A percentile compares a stretch with the other conserved stretches of the same genome.
phyloP scores from a whole-genome alignment of 2,329 filamentous ascomycete genomes.

The Fusarium sp. region DNA sequence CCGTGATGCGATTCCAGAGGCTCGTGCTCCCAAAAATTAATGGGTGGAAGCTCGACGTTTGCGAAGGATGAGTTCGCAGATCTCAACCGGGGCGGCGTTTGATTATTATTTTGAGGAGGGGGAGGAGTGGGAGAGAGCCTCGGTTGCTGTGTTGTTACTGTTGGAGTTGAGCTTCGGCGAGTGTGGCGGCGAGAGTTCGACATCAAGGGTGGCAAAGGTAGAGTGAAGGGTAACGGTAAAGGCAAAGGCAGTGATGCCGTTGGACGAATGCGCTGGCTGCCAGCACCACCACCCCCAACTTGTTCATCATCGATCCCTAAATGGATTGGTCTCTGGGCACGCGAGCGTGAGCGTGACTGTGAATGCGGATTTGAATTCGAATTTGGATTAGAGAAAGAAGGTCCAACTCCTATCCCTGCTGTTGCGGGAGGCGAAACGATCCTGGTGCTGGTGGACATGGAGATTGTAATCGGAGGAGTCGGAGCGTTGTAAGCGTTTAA shows the following conservation, averaged over 20 bases:
- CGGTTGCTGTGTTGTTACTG: slow-evolving; percentile 34
- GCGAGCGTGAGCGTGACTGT: slow-evolving; percentile 19
- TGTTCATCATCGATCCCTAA: slow-evolving; percentile 17
- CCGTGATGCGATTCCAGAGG: slow-evolving; percentile 5
- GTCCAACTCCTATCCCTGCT: slow-evolving; percentile 24
- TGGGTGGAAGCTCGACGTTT: slow-evolving; percentile 15
- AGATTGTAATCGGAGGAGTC: slow-evolving; percentile 36
- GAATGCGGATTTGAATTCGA: neutral
- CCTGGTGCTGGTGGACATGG: slow-evolving; percentile 45
- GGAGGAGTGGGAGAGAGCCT: slow-evolving; percentile 15
- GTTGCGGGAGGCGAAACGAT: slow-evolving; percentile 34
- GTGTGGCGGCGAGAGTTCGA: slow-evolving; percentile 14
- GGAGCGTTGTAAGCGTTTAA: slow-evolving; percentile 27
- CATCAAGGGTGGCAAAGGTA: slow-evolving; percentile 40
- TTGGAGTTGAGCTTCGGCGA: slow-evolving; percentile 23
- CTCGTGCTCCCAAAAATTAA: slow-evolving; percentile 7
- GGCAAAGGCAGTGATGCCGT: slow-evolving; percentile 26
- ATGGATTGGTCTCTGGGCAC: slow-evolving; percentile 33
- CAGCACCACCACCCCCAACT: slow-evolving; percentile 25
- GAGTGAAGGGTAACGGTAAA: neutral
- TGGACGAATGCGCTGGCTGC: slow-evolving; percentile 30
- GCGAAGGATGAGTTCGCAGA: slow-evolving; percentile 10
- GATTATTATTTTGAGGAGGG: neutral
- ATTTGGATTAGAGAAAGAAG: neutral
- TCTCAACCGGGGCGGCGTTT: slow-evolving; percentile 16